Evolutionary conservation across 176 grass and related monocot species (phyloP).

Genomic region (Hordeum vulgare): MorexV3_pseudomolecules_assembly NC_058520.1:441753630-441754129

Average conservation of each 20-base stretch:
- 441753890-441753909: background rate
- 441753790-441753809: background rate
- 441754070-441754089: background rate
- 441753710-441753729: background rate
- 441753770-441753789: background rate
- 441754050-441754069: background rate
- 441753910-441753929: background rate
- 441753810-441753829: background rate
- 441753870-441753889: background rate
- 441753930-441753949: background rate
- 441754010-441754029: background rate
- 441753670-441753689: background rate
- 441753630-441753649: background rate
- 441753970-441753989: background rate
- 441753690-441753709: background rate
- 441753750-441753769: background rate
- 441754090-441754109: background rate
- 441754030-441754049: background rate
- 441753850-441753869: background rate
- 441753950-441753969: background rate
- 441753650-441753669: slow-evolving; percentile 5
- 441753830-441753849: background rate
- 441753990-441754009: background rate
- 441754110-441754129: background rate
- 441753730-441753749: background rate